A percentile compares a stretch with the other conserved stretches of the same genome.
Evolutionary conservation across 116 monocot genomes (phyloP).

Genomic region (Thalassia testudinum): DNA sequence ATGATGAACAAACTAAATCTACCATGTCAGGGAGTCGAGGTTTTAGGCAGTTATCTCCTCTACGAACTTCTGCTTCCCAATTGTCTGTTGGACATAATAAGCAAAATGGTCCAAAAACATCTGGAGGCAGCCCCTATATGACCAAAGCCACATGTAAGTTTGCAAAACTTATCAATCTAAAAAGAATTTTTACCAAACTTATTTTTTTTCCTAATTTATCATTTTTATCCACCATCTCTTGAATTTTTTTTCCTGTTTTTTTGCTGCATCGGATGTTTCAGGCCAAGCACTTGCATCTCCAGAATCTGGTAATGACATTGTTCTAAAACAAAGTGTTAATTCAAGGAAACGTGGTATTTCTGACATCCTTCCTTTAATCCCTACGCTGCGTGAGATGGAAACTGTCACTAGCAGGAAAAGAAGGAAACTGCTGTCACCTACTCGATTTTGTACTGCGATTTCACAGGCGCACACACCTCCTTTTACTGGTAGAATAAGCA

Average conservation of each 20-base stretch:
- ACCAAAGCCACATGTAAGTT: too few relatives aligned
- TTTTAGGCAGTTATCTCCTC: too few relatives aligned
- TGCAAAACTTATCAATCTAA: too few relatives aligned
- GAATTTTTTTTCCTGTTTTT: background rate
- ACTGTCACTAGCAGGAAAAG: slow-evolving; percentile 22
- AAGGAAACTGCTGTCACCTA: slow-evolving; percentile 30
- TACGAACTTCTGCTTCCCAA: too few relatives aligned
- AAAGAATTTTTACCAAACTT: too few relatives aligned
- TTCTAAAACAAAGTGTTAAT: slow-evolving; percentile 19
- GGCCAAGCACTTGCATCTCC: slow-evolving; percentile 16
- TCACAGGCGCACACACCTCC: slow-evolving; percentile 12
- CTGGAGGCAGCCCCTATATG: too few relatives aligned
- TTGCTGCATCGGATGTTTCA: slow-evolving; percentile 7
- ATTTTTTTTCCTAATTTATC: too few relatives aligned
- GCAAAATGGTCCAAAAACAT: too few relatives aligned
- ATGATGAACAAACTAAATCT: slow-evolving; percentile 22
- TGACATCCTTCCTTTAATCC: slow-evolving; percentile 41
- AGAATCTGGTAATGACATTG: slow-evolving; percentile 10
- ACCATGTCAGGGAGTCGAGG: too few relatives aligned
- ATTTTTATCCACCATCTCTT: too few relatives aligned
- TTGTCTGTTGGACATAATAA: too few relatives aligned
- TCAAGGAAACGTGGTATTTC: slow-evolving; percentile 48
- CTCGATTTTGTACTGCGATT: background rate
- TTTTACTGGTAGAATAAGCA: slow-evolving; percentile 12
- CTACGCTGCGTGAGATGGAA: slow-evolving; percentile 30